Evolutionary conservation across 208 protist genomes (phyloP), one percentile per base, ranked within the genome.

Genomic region (Angomonas ambiguus): DNA sequence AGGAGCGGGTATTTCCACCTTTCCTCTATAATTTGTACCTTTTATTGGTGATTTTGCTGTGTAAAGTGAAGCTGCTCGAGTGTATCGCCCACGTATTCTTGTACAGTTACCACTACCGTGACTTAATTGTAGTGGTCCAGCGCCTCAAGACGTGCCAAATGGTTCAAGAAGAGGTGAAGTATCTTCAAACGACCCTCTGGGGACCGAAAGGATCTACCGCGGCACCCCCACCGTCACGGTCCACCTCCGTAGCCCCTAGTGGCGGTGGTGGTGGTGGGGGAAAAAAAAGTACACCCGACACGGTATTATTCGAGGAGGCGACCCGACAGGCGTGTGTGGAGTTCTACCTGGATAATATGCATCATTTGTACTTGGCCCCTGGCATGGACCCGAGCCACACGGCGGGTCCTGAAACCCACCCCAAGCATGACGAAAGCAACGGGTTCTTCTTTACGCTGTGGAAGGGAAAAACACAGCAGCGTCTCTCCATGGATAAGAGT

Each of bases 11-110:
- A 53, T 51, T 85, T 41, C 78, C 85, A 11, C n/a, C 72, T 2
- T 79, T 81, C 59, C 32, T 74, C 4, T 92, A 92, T 64, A 61
- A 80, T 16, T 58, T 94, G n/a, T 90, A 80, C 38, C 70, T 91
- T 30, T 73, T 84, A 55, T 83, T 88, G 61, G 73, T 78, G 2
- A 65, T 62, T 22, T 69, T 91, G 22, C 76, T 71, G 16, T 69
- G 85, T 0, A 80, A 79, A 0, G 57, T 79, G 3, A 67, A 71
- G 13, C 68, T 89, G 41, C 61, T 94, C 25, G 74, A 88, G 65
- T 82, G 77, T 11, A 41, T 85, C 13, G 77, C 83, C 2, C 74
- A 83, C 72, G 62, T 91, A 10, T 82, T 90, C 56, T 71, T 84
- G 42, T 83, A 82, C 68, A 88, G 81, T 24, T 65, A 79, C n/a